Evolutionary conservation across 306 rosid genomes (phyloP), one percentile per base, ranked within the genome.

Genomic region (Vigna angularis): DNA sequence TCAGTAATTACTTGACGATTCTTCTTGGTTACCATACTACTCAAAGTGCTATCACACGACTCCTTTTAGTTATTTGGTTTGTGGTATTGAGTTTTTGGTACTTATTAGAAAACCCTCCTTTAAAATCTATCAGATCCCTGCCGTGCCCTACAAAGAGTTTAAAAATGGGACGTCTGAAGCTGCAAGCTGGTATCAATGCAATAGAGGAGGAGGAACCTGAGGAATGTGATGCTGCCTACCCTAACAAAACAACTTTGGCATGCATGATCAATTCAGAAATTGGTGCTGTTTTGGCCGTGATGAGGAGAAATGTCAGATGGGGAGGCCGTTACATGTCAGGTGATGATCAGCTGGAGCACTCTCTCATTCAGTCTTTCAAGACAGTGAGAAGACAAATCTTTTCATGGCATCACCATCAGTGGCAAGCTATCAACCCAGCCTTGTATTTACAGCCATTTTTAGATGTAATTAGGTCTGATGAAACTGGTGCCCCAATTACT

Each of bases 291-390:
- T 86, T 95, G 86, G 96, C 98, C 4, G 96, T 95, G 22, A 95
- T 95, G 99, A 87, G 99, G 81, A 90, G 98, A 87, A 93, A 95
- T 83, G 98, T 91, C 36, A 86, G 97, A 82, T 95, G 98, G 99
- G 98, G 96, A 57, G 90, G 93, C 18, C 97, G 91, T 47, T 93
- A 90, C 87, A 88, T 88, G 84, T 86, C 98, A 4, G 91, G 98
- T n/a, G 99, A 95, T 75, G 99, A 96, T 88, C 97, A 93, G 85
- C 83, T 96, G 75, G 99, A 95, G 44, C 97, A 95, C 90, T 87
- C 91, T 77, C 87, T 95, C 38, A 91, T 95, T 84, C 94, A 88
- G 73, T 93, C 99, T 42, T 84, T 95, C 84, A 95, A 93, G 89
- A 88, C 86, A n/a, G 85, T 93, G 36, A 89, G 93, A 76, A 90